phyloP scores from a whole-genome alignment of 345 rosid species.

The Schrenkiella parvula region DNA sequence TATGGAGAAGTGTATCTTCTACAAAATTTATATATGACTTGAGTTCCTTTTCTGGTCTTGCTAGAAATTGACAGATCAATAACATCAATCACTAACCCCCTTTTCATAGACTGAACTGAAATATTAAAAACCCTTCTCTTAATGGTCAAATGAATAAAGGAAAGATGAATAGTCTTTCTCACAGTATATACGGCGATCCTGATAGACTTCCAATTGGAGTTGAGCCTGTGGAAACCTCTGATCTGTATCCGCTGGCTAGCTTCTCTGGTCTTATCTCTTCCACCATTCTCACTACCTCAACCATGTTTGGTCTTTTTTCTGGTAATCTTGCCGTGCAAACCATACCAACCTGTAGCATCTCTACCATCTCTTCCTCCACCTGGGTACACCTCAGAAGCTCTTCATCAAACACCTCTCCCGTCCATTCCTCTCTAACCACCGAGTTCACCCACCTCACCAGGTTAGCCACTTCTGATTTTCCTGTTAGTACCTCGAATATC shows the following conservation, averaged over 20 bases:
- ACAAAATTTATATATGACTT: neutral
- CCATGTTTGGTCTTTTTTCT: constrained; percentile 74
- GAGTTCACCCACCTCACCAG: constrained; percentile 95
- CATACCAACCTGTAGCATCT: constrained; percentile 92
- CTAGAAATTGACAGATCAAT: neutral
- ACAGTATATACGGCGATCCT: constrained; percentile 37
- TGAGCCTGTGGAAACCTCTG: constrained; percentile 41
- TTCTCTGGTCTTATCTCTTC: constrained; percentile 55
- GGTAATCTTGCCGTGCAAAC: constrained; percentile 70
- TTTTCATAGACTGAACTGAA: constrained; percentile 10
- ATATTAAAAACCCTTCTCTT: constrained; percentile 10
- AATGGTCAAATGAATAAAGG: constrained; percentile 15
- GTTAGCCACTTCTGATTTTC: constrained; percentile 69
- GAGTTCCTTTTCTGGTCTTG: constrained; percentile 10
- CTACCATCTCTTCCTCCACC: constrained; percentile 97
- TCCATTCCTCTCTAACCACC: constrained; percentile 98
- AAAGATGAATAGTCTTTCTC: constrained; percentile 27
- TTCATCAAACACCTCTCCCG: constrained; percentile 88
- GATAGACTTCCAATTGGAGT: constrained; percentile 36
- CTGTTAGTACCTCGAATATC: constrained; percentile 83
- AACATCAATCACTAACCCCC: neutral
- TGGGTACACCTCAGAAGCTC: constrained; percentile 82
- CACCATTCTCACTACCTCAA: constrained; percentile 59
- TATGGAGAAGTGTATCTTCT: constrained; percentile 1
- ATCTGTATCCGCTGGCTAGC: constrained; percentile 39